phyloP scores from a whole-genome alignment of 768 basidiomycete species.

The Amanita fuliginea region DNA sequence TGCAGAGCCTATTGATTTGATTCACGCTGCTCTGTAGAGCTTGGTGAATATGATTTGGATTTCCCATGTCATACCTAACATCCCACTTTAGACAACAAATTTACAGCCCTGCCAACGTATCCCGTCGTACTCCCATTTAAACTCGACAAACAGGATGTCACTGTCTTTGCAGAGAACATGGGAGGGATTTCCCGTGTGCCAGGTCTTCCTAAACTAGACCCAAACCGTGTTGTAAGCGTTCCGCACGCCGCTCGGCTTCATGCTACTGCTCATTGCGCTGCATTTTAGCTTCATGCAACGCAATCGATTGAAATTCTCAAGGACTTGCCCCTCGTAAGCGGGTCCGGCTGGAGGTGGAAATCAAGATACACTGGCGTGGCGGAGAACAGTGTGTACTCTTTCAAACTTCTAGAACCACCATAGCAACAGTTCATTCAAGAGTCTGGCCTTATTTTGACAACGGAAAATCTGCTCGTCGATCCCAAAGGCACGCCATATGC shows the following conservation, averaged over 20 bases:
- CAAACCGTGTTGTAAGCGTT: slow-evolving; percentile 52
- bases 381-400: slow-evolving; percentile 64
- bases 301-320: slow-evolving; percentile 75
- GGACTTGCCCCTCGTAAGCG: slow-evolving; percentile 65
- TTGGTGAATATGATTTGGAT: slow-evolving; percentile 25
- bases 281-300: slow-evolving; percentile 59
- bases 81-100: slow-evolving; percentile 40
- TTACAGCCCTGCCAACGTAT: slow-evolving; percentile 75
- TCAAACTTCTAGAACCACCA: not conserved
- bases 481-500: slow-evolving; percentile 48
- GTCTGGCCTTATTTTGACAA: slow-evolving; percentile 62
- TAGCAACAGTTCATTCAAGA: slow-evolving; percentile 30
- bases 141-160: slow-evolving; percentile 56
- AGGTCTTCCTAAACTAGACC: slow-evolving; percentile 60
- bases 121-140: slow-evolving; percentile 73
- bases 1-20: not conserved
- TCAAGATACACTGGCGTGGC: slow-evolving; percentile 55
- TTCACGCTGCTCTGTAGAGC: slow-evolving; percentile 24
- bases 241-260: not conserved
- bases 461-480: slow-evolving; percentile 53
- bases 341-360: slow-evolving; percentile 70
- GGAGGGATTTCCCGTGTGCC: slow-evolving; percentile 36
- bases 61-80: not conserved
- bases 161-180: slow-evolving; percentile 49
- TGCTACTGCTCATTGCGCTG: not conserved